Evolutionary conservation across 2,329 filamentous ascomycete genomes (phyloP).

Genomic region (Sporothrix globosa): DNA sequence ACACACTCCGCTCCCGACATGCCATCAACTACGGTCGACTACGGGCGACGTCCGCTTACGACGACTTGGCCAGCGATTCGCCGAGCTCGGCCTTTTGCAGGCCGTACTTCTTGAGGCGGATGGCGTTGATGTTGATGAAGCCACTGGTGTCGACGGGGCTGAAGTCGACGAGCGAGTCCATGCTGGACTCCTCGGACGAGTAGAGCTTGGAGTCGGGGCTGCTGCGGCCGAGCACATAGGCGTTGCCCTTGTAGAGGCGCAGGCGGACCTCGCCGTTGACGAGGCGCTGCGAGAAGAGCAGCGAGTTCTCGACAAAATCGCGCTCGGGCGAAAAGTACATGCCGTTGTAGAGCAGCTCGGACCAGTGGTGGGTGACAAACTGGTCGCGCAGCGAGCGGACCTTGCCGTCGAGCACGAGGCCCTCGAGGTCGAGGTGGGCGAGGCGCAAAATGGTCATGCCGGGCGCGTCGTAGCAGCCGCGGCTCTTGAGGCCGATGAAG

Average conservation of each 20-base stretch:
- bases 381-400: slow-evolving; percentile 62
- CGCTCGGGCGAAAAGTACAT: slow-evolving; percentile 57
- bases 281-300: slow-evolving; percentile 62
- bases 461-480: slow-evolving; percentile 77
- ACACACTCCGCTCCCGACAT: too few species aligned
- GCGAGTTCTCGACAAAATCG: slow-evolving; percentile 66
- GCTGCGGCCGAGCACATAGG: slow-evolving; percentile 53
- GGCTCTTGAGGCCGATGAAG: slow-evolving; percentile 71
- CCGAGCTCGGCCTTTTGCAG: slow-evolving; percentile 47
- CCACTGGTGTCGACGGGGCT: slow-evolving; percentile 50
- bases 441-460: slow-evolving; percentile 51
- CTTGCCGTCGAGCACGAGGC: slow-evolving; percentile 58
- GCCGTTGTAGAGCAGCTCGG: slow-evolving; percentile 50
- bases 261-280: slow-evolving; percentile 48
- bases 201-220: slow-evolving; percentile 56
- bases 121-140: slow-evolving; percentile 71
- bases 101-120: slow-evolving; percentile 63
- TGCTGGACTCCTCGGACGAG: slow-evolving; percentile 53
- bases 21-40: background rate
- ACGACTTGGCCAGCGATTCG: slow-evolving; percentile 38
- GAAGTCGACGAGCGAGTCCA: slow-evolving; percentile 55
- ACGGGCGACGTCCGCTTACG: background rate
- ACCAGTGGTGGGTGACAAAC: slow-evolving; percentile 58
- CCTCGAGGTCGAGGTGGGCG: slow-evolving; percentile 54
- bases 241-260: slow-evolving; percentile 48